Base-by-base conservation (phyloP, 495 filamentous ascomycete species). In the Penicillium silybi region DNA sequence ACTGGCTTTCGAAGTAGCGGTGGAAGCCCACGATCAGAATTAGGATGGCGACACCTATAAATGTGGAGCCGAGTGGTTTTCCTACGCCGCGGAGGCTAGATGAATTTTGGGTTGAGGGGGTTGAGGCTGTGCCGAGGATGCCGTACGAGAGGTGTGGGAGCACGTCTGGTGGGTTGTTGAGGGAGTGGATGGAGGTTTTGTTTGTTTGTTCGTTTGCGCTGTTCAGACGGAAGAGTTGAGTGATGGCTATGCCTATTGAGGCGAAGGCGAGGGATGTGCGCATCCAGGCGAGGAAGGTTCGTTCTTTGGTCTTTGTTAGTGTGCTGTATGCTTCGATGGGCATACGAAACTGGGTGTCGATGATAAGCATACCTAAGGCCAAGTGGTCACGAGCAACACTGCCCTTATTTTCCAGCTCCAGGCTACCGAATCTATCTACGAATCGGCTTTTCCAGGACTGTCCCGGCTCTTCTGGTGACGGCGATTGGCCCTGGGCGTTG, bases 281-380 rank as follows among this genome's bases (percentile, higher is more conserved):
- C 41, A 98, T 81, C 93, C 93, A 98, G 44, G 93, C 93, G 18
- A 98, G 83, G 69, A 97, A 98, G 3, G 93, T 98, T 25, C 93
- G 85, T 70, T 98, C 93, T n/a, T n/a, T 97, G 62, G 22, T 48
- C 8, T 17, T 25, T 4, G 20, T 29, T n/a, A 13, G 39, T 62
- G 40, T 54, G 50, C 44, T 61, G 23, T 52, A 46, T 38, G 46
- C 25, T 32, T 63, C 46, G 64, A n/a, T n/a, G 58, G 49, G 17
- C 40, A n/a, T 47, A 41, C 26, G 7, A 32, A 27, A n/a, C 20
- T 29, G 19, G 6, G 25, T 34, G 1, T 34, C 18, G 40, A 16
- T 22, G 15, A 50, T 67, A 80, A 11, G 29, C 29, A 56, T 79
- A 97, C 92, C 92, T 53, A 98, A 71, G 23, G 93, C 93, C 45